These are phyloP conservation scores for Fraxinus quadrangulata DNA, from an alignment of 257 asterid species.

Conservation along the genomic window DNA sequence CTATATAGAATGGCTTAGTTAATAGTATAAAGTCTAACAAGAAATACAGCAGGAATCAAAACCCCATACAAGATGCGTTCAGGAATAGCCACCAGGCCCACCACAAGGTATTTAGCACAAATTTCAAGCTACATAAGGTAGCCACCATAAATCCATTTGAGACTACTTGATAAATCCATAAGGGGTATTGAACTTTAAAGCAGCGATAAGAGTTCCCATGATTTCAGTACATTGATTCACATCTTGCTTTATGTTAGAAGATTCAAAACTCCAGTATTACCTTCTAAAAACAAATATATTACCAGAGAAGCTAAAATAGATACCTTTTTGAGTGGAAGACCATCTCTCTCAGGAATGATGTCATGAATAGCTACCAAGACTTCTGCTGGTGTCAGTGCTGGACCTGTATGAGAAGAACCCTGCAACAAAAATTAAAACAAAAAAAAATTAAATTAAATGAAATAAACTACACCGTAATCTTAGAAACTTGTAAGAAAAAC, in stretches of 20 bases:
- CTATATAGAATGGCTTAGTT: background rate
- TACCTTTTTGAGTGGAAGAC: slow-evolving; percentile 92
- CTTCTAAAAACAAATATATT: slow-evolving; percentile 5
- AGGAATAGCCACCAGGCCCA: background rate
- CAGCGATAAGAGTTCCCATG: background rate
- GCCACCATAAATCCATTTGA: background rate
- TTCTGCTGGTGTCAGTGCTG: slow-evolving; percentile 95
- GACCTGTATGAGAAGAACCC: slow-evolving; percentile 97
- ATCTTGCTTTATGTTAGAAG: background rate
- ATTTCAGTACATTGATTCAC: background rate
- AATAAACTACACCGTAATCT: slow-evolving; percentile 16
- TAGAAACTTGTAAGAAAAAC: slow-evolving; percentile 22
- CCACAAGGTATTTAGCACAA: background rate
- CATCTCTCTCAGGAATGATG: slow-evolving; percentile 84
- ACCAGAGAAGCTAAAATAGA: slow-evolving; percentile 6
- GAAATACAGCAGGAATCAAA: slow-evolving; percentile 3
- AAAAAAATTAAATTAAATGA: background rate
- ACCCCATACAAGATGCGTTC: background rate
- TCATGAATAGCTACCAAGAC: slow-evolving; percentile 98
- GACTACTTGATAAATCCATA: background rate
- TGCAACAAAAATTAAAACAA: slow-evolving; percentile 32
- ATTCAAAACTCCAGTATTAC: background rate
- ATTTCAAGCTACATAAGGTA: slow-evolving; percentile 4
- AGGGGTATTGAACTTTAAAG: slow-evolving; percentile 1
- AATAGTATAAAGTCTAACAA: background rate